phyloP scores from a whole-genome alignment of 1,284 basidiomycete species.

The Ceratobasidium sp. region DNA sequence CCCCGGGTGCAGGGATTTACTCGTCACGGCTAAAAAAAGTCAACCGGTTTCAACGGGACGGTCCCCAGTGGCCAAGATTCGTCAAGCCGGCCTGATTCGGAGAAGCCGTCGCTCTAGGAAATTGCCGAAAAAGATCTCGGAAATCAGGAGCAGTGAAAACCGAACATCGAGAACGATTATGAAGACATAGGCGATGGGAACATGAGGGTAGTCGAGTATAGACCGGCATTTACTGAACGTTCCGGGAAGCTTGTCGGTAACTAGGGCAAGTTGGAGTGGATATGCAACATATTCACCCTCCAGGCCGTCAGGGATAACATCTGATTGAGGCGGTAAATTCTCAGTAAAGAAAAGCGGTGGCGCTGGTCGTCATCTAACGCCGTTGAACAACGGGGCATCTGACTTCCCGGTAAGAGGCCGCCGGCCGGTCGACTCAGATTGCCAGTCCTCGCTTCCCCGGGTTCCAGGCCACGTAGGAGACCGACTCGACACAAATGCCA shows the following conservation, averaged over 20 bases:
- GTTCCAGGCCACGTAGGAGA: conserved; percentile 9
- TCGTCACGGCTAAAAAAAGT: background rate
- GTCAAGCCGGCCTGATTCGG: conserved; percentile 9
- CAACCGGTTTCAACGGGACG: conserved; percentile 20
- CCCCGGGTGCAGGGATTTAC: conserved; percentile 8
- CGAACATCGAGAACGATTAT: background rate
- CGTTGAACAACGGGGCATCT: background rate
- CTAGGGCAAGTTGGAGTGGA: background rate
- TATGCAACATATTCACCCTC: background rate
- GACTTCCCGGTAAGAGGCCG: conserved; percentile 19
- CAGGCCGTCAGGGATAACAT: conserved; percentile 14
- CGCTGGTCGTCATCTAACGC: background rate
- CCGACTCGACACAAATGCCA: background rate
- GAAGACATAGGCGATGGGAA: conserved; percentile 29
- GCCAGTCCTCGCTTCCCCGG: background rate
- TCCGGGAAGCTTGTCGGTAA: conserved; percentile 18
- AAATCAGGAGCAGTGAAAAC: background rate
- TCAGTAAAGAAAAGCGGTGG: conserved; percentile 22
- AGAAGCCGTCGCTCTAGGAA: conserved; percentile 10
- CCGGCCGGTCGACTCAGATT: background rate
- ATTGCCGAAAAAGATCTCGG: background rate
- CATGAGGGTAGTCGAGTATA: background rate
- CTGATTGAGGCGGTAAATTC: conserved; percentile 34
- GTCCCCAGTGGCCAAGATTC: conserved; percentile 9
- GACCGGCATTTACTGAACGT: conserved; percentile 28